These are phyloP conservation scores for Globisporangium okanoganense DNA, from an alignment of 352 stramenopile genomes.

Conservation along the genomic window DNA sequence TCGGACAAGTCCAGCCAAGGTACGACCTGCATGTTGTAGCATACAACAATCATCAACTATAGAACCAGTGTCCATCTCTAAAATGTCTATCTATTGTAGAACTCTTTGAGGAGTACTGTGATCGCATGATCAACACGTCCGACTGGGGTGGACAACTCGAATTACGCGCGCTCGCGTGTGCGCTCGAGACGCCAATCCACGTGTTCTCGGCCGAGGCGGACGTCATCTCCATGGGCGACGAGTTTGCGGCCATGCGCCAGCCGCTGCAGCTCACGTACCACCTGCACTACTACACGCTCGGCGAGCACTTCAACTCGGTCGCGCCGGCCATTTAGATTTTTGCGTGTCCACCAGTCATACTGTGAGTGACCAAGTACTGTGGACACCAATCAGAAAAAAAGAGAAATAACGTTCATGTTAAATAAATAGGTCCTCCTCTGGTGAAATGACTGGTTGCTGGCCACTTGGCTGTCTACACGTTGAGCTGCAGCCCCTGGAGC, in stretches of 20 bases:
- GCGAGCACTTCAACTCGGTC: slow-evolving; percentile 99
- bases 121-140: slow-evolving; percentile 85
- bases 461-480: not conserved
- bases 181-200: slow-evolving; percentile 85
- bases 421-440: not conserved
- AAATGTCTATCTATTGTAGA: slow-evolving; percentile 21
- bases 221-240: slow-evolving; percentile 88
- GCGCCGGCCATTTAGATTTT: slow-evolving; percentile 6
- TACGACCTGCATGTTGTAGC: slow-evolving; percentile 9
- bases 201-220: slow-evolving; percentile 90
- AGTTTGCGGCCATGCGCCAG: slow-evolving; percentile 58
- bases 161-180: slow-evolving; percentile 89
- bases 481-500: slow-evolving; percentile 31
- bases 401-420: slow-evolving; percentile 8
- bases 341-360: not conserved
- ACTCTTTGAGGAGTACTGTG: slow-evolving; percentile 91
- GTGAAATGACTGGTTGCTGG: slow-evolving; percentile 18
- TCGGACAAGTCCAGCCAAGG: slow-evolving; percentile 28
- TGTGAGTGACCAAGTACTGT: not conserved
- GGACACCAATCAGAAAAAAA: too few relatives aligned
- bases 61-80: not conserved
- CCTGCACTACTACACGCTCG: slow-evolving; percentile 97
- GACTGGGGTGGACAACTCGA: slow-evolving; percentile 98
- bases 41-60: not conserved
- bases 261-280: slow-evolving; percentile 94